A percentile compares a stretch with the other conserved stretches of the same genome.
phyloP scores from a whole-genome alignment of 2,329 filamentous ascomycete species.

The Aspergillus novoparasiticus region DNA sequence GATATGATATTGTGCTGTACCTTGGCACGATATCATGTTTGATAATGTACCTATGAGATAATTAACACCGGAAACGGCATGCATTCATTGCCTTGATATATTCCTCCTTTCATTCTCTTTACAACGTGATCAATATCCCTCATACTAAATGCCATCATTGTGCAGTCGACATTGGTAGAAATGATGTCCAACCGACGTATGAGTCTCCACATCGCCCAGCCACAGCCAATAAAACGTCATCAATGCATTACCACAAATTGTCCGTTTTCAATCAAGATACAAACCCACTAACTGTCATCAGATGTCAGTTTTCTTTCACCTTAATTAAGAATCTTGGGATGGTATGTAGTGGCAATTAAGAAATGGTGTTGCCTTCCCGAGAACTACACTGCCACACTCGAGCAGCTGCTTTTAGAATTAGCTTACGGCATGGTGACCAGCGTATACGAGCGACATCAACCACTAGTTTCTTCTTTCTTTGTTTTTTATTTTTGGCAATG shows the following conservation, averaged over 20 bases:
- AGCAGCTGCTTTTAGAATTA: neutral
- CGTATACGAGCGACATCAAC: neutral
- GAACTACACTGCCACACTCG: constrained; percentile 1
- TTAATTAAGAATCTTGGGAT: neutral
- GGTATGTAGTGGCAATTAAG: constrained; percentile 1
- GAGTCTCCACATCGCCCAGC: neutral
- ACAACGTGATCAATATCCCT: no score
- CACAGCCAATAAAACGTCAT: neutral
- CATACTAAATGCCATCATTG: neutral
- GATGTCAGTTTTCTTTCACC: neutral
- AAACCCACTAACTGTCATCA: neutral
- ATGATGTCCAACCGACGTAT: constrained; percentile 4
- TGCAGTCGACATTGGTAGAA: neutral
- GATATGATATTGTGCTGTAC: neutral
- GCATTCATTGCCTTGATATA: neutral
- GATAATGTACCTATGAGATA: neutral
- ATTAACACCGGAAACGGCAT: neutral
- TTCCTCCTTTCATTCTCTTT: no score
- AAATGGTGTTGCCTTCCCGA: neutral
- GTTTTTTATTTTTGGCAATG: neutral
- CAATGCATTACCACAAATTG: no score
- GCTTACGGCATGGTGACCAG: neutral
- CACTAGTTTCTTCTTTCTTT: neutral
- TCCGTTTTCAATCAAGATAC: neutral
- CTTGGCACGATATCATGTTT: neutral